Conservation (phyloP, 225 moss, liverwort and hornwort species). For the Anthoceros angustus region DNA sequence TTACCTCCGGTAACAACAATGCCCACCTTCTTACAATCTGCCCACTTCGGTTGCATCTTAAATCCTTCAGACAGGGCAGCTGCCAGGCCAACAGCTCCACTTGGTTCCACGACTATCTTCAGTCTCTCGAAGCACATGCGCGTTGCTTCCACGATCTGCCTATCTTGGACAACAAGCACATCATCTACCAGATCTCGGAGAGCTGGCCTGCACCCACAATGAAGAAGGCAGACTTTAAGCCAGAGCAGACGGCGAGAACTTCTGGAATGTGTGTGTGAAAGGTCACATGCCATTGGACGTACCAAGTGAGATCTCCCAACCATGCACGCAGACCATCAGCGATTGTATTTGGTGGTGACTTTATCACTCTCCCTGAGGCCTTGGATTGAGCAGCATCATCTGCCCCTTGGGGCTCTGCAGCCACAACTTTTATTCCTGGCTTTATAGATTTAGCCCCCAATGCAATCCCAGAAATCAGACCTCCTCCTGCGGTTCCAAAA, state of each 20-base stretch:
- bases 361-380: constrained; percentile 34
- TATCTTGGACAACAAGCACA: constrained; percentile 46
- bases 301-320: constrained; percentile 65
- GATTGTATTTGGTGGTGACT: constrained; percentile 39
- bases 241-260: too few species aligned
- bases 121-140: constrained; percentile 59
- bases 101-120: constrained; percentile 59
- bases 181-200: constrained; percentile 57
- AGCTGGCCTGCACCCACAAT: constrained; percentile 41
- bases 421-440: constrained; percentile 45
- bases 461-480: constrained; percentile 55
- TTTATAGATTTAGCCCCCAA: constrained; percentile 64
- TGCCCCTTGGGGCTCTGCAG: constrained; percentile 69
- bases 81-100: constrained; percentile 63
- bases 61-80: constrained; percentile 25
- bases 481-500: constrained; percentile 59
- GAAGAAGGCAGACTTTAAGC: background rate
- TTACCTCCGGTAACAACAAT: constrained; percentile 74
- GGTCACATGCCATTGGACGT: background rate
- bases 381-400: constrained; percentile 77
- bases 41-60: constrained; percentile 9
- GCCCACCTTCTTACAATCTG: constrained; percentile 32
- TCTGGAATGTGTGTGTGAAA: background rate
- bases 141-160: constrained; percentile 39
- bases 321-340: constrained; percentile 61